Base-by-base conservation (phyloP, 805 yeast genomes). In the Tetrapisispora fleetii region DNA sequence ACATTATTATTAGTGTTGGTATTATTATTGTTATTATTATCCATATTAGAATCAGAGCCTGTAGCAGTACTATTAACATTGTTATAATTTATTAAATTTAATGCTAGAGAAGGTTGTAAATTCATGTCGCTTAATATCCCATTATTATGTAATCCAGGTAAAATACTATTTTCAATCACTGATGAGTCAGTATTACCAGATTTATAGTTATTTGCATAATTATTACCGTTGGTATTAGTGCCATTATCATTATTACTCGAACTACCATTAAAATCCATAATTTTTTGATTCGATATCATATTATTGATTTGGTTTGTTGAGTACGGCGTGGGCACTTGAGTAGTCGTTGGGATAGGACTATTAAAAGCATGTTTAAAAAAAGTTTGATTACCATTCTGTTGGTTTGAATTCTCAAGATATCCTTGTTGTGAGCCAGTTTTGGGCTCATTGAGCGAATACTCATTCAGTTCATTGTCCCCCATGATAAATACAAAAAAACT, bases 301-400 rank as follows among this genome's bases (percentile, higher is more conserved):
- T 17, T 37, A 40, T 36, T 46, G 43, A 27, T 45, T 32, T 58
- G 62, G 36, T 58, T 57, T 27, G 60, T 54, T 2, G 68, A 60
- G 48, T 62, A 64, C 1, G 68, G 68, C 0, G 68, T 64, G 32
- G 68, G 68, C 28, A 63, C 61, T 37, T 63, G 65, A 10, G 64
- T 60, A 17, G 60, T 61, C 10, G 57, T 53, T 5, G 64, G 67
- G 18, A 60, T 38, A 2, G 67, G 67, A 49, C 67, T 62, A 42
- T 61, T 54, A 40, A 62, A 62, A 10, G 47, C 28, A 36, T 43
- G 38, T 32, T 45, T 45, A 19, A 45, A 37, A 30, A 30, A 40
- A 24, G 14, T 40, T 32, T 32, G 35, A n/a, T 22, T 40, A 9
- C 35, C 33, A 40, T 40, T 40, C 43, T n/a, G 28, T 22, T 38